Evolutionary conservation across 2,329 filamentous ascomycete species (phyloP), one percentile per base, ranked within the genome.

Genomic region (Aureobasidium sp.): DNA sequence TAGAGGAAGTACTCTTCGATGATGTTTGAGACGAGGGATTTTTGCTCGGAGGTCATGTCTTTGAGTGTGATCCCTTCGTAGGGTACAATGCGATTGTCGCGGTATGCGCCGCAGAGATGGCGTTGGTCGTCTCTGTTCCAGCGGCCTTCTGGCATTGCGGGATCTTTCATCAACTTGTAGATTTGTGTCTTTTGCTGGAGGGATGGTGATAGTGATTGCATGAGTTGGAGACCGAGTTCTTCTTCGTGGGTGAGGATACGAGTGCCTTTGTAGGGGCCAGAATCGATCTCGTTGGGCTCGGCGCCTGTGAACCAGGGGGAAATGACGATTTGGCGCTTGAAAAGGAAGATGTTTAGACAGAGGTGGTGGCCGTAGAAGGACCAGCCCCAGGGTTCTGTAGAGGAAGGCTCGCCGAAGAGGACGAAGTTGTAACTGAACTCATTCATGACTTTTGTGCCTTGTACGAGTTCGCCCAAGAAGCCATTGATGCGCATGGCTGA

Each of bases 101-200:
- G 82, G 70, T 88, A 90, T 0, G 89, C 89, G 39, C 90, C 89
- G 70, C 88, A 90, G 5, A 91, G 71, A 68, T 92, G 89, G 6
- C 89, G 81, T 75, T 92, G 88, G 71, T 93, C 89, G 68, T 91
- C 88, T 66, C 86, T 86, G 71, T 92, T 92, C 88, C 88, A 92
- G 8, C 88, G 81, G 11, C 85, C 86, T 54, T 76, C 74, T 2
- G 81, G 83, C 87, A 91, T 90, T 0, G 75, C 78, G 0, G 83
- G 81, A 62, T 90, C 88, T 27, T 81, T 78, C 75, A 91, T 79
- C 0, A 77, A 66, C 59, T 79, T 78, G 71, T 82, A 91, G 0
- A 83, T 75, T 63, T 83, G 83, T 0, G 85, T 85, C 1, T 71
- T 69, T 0, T 69, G 44, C 68, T 85, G 82, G 19, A 79, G 66